phyloP scores from a whole-genome alignment of 75 land plant species.

The Cryptomeria japonica region DNA sequence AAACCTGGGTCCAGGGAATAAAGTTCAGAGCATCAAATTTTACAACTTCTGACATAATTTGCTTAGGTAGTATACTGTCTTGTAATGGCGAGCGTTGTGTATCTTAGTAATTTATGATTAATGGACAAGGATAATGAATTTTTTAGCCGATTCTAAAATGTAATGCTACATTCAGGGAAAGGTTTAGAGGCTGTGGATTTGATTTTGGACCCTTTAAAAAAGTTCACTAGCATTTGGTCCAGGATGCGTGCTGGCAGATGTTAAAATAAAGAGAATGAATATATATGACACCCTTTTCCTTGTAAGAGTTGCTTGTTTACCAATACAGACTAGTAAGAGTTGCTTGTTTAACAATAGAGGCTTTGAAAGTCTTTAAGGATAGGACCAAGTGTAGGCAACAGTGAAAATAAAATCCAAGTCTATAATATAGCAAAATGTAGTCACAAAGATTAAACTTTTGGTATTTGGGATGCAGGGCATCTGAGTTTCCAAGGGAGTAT shows the following conservation, averaged over 20 bases:
- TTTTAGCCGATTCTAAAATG: background rate
- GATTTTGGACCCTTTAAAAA: background rate
- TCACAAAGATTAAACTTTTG: background rate
- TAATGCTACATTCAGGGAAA: background rate
- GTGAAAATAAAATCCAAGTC: background rate
- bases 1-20: background rate
- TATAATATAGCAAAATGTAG: background rate
- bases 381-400: background rate
- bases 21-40: background rate
- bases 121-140: background rate
- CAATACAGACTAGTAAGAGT: background rate
- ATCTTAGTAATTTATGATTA: background rate
- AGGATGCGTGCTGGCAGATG: background rate
- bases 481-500: conserved; percentile 82
- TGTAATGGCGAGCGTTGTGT: background rate
- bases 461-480: conserved; percentile 58
- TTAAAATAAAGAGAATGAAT: too few species aligned
- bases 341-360: background rate
- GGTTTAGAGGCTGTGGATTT: background rate
- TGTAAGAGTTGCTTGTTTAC: background rate
- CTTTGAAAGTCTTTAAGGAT: background rate
- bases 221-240: background rate
- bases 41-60: background rate
- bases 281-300: too few species aligned
- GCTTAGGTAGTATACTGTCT: background rate